Conservation (phyloP, 2,329 filamentous ascomycete genomes). For the Fusarium equiseti region DNA sequence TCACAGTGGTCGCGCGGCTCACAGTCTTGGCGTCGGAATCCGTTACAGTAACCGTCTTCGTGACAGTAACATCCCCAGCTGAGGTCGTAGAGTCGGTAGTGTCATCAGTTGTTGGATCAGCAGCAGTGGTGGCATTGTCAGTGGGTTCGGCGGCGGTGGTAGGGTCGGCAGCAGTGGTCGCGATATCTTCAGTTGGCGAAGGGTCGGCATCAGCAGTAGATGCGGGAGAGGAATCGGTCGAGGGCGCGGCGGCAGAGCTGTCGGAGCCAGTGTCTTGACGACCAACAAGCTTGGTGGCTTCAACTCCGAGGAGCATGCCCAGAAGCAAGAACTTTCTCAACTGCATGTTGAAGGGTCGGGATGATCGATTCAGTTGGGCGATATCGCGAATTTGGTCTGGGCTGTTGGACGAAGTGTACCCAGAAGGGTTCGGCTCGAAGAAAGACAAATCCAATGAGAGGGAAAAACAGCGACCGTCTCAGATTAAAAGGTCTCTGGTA, state of each 20-base stretch:
- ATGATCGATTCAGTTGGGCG: constrained; percentile 32
- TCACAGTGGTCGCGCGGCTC: constrained; percentile 49
- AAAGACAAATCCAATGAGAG: constrained; percentile 36
- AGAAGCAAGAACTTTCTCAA: constrained; percentile 43
- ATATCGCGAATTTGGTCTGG: constrained; percentile 11
- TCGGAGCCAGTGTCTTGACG: constrained; percentile 34
- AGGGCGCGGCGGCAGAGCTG: constrained; percentile 1
- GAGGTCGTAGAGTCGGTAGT: constrained; percentile 8
- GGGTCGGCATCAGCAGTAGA: constrained; percentile 15
- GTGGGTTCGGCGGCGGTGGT: constrained; percentile 21
- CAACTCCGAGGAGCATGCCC: constrained; percentile 44
- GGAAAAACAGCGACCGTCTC: constrained; percentile 38
- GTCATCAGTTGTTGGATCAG: not conserved
- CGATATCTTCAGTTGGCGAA: constrained; percentile 5
- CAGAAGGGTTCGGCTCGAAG: constrained; percentile 25
- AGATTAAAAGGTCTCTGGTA: constrained; percentile 24
- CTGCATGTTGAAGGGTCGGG: constrained; percentile 39
- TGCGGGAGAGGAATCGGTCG: constrained; percentile 5
- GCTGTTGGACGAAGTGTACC: constrained; percentile 25
- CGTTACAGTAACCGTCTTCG: constrained; percentile 50
- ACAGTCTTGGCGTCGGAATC: constrained; percentile 45
- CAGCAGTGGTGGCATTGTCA: constrained; percentile 17
- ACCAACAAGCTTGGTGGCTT: constrained; percentile 33
- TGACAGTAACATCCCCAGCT: constrained; percentile 48
- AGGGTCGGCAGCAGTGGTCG: constrained; percentile 24